Conservation (phyloP, 1,284 basidiomycete genomes). For the Rugiboletus extremiorientalis region DNA sequence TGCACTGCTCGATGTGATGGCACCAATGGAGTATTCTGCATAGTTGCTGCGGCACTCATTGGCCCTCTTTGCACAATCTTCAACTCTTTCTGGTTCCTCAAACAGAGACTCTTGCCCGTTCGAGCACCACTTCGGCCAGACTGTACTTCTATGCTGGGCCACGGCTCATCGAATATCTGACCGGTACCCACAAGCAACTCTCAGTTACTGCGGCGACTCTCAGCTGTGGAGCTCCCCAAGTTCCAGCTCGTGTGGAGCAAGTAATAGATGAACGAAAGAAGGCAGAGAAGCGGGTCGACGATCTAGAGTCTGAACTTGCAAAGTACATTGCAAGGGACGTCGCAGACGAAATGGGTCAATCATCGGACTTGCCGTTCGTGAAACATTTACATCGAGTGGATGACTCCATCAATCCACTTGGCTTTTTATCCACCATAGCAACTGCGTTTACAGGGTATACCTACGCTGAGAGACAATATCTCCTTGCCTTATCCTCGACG, state of each 20-base stretch:
- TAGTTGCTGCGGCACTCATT: slow-evolving; percentile 88
- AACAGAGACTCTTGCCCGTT: slow-evolving; percentile 58
- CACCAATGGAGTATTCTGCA: background rate
- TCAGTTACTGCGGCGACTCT: slow-evolving; percentile 57
- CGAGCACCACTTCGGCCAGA: slow-evolving; percentile 60
- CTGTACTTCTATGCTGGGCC: slow-evolving; percentile 83
- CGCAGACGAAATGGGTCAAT: slow-evolving; percentile 32
- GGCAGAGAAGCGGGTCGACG: slow-evolving; percentile 59
- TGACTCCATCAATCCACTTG: slow-evolving; percentile 58
- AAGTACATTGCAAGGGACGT: slow-evolving; percentile 52
- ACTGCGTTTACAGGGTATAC: slow-evolving; percentile 43
- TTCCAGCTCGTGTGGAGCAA: slow-evolving; percentile 68
- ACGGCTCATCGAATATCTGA: slow-evolving; percentile 64
- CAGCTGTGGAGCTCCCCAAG: slow-evolving; percentile 61
- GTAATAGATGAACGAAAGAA: slow-evolving; percentile 66
- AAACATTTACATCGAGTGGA: slow-evolving; percentile 59
- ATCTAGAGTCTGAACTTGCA: slow-evolving; percentile 69
- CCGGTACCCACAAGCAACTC: slow-evolving; percentile 54
- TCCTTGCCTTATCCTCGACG: slow-evolving; percentile 62
- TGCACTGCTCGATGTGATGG: background rate
- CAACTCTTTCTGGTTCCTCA: slow-evolving; percentile 72
- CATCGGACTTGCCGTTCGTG: slow-evolving; percentile 35
- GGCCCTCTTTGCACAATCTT: slow-evolving; percentile 67
- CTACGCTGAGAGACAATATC: slow-evolving; percentile 38
- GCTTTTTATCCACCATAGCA: slow-evolving; percentile 60